Base-by-base conservation (phyloP, 2,329 filamentous ascomycete genomes). In the Fusarium heterosporum region DNA sequence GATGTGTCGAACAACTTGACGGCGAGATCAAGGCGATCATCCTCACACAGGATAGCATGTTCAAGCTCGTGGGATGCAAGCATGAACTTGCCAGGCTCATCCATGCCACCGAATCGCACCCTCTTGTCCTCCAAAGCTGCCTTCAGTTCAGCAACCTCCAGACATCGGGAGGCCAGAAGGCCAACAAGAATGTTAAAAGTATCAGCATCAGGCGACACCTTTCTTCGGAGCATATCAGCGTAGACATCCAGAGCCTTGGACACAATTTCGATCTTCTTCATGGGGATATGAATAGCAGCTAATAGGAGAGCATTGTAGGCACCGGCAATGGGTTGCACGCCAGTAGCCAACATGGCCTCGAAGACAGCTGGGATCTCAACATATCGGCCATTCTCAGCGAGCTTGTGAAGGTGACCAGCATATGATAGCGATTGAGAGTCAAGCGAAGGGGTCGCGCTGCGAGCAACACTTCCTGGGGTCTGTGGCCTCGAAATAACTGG, bases 171-270 rank as follows among this genome's bases (percentile, higher is more conserved):
- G 17, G 94, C 91, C 51, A 99, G 84, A 38, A 97, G 83, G 58
- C 91, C 89, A 55, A 99, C 91, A 17, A 99, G 83, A 32, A 93
- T 93, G 74, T 93, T 89, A 79, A 97, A 98, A 0, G 95, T 98
- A 57, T 91, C 87, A 53, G 89, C 89, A 76, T 97, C 90, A 9
- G 95, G 94, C 19, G 86, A 81, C 25, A 98, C 90, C 71, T 90
- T 90, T 68, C 94, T 91, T 68, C 90, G 89, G 71, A 97, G 88
- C 96, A 99, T 98, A 76, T 98, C 94, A 16, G 93, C 91, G 78
- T 98, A 99, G 51, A 99, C 92, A 80, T 97, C 94, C 51, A 98
- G 85, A 7, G 93, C 93, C 81, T 97, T 97, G 64, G 93, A 90
- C 14, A 97, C 92, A 51, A 96, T 89, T 80, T 96, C 91, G 53